Conservation (phyloP, 129 eudicot species). For the Escallonia rubra region DNA sequence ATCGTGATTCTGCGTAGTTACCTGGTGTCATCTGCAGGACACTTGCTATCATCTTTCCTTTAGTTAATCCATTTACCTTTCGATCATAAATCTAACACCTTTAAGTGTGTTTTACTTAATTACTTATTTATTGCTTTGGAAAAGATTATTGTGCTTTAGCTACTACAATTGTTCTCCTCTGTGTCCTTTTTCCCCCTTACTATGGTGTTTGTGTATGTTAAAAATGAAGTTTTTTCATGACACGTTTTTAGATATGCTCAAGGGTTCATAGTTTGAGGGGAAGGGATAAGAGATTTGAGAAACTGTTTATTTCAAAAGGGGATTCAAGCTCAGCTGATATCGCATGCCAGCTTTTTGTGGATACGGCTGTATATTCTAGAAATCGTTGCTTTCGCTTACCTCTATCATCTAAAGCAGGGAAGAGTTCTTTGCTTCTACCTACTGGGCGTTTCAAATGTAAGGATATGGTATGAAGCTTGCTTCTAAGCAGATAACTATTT, state of each 20-base stretch:
- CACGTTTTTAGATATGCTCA: slow-evolving; percentile 58
- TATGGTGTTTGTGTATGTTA: background rate
- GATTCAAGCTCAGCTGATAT: slow-evolving; percentile 49
- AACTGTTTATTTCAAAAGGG: slow-evolving; percentile 57
- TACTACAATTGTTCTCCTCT: slow-evolving; percentile 1
- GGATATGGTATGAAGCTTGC: slow-evolving; percentile 62
- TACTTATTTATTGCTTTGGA: background rate
- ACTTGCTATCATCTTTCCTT: too few relatives aligned
- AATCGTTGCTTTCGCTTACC: slow-evolving; percentile 91
- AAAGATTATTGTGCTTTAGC: slow-evolving; percentile 13
- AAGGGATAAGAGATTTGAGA: slow-evolving; percentile 53
- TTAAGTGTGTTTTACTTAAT: too few relatives aligned
- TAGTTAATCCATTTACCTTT: too few relatives aligned
- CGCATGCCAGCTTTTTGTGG: slow-evolving; percentile 68
- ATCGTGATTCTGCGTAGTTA: background rate
- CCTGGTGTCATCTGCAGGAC: background rate
- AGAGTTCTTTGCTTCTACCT: slow-evolving; percentile 73
- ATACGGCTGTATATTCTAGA: slow-evolving; percentile 91
- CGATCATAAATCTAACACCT: too few relatives aligned
- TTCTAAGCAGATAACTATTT: slow-evolving; percentile 6
- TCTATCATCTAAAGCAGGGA: slow-evolving; percentile 92
- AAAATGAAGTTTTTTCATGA: background rate
- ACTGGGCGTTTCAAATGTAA: slow-evolving; percentile 83
- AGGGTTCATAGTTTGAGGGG: slow-evolving; percentile 46
- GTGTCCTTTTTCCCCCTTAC: background rate